Evolutionary conservation across 1,139 yeast genomes (phyloP).

Genomic region (Candida glucosophila): DNA sequence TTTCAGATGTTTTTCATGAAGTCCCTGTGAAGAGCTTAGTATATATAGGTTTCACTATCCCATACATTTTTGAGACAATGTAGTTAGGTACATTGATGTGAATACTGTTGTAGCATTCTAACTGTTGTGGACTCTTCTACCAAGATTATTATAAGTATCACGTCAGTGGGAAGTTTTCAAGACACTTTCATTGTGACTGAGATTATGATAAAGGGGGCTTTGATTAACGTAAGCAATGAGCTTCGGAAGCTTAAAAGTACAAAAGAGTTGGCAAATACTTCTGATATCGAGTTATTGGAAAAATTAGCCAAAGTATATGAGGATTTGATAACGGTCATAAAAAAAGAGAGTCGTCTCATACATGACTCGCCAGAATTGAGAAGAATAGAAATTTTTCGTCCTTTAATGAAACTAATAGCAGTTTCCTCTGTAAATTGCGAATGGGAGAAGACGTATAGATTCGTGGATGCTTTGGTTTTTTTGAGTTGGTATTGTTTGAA

Average conservation of each 20-base stretch:
- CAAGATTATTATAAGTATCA: too few relatives aligned
- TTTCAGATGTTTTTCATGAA: too few relatives aligned
- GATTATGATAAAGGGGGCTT: too few relatives aligned
- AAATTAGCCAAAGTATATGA: constrained; percentile 3
- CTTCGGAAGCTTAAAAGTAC: constrained; percentile 1
- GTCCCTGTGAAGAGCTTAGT: too few relatives aligned
- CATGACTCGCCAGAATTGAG: constrained; percentile 1
- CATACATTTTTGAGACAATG: too few relatives aligned
- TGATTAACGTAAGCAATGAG: constrained; percentile 2
- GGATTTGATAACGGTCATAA: constrained; percentile 3
- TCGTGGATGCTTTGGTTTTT: constrained; percentile 3
- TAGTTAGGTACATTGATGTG: too few relatives aligned
- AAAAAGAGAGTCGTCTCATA: constrained; percentile 1
- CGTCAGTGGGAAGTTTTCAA: too few relatives aligned
- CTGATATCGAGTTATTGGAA: constrained; percentile 1
- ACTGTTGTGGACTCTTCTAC: too few relatives aligned
- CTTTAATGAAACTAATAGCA: constrained; percentile 4
- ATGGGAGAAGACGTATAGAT: constrained; percentile 1
- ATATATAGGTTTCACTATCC: too few relatives aligned
- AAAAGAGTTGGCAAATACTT: background rate
- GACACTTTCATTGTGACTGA: too few relatives aligned
- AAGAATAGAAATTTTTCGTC: constrained; percentile 3
- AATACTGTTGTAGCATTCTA: too few relatives aligned
- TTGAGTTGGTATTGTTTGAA: constrained; percentile 7
- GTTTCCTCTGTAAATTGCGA: constrained; percentile 1